Evolutionary conservation across 1,284 basidiomycete genomes (phyloP), one percentile per base, ranked within the genome.

Genomic region (Rhodotorula sp.): DNA sequence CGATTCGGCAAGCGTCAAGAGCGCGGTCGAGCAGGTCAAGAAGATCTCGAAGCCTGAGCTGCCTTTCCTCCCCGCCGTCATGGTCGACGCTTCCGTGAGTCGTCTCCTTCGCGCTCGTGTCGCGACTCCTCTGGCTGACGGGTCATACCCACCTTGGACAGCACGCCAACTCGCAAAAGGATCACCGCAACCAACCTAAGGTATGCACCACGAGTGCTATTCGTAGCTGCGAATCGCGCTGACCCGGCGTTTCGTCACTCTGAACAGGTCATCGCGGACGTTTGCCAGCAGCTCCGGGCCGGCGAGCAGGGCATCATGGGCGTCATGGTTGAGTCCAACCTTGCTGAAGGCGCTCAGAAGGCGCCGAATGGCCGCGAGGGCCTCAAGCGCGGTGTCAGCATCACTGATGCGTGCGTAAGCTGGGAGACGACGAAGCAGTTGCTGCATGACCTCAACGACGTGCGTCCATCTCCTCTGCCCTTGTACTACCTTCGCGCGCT

Each of bases 301-400:
- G 94, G 93, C 60, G 88, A 93, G 77, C 86, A 83, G 70, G 85
- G 87, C 68, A 92, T 98, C 82, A 94, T 91, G 3, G 95, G 96
- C 72, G 92, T 97, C 76, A 97, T 98, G 95, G 88, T 99, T 81
- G 96, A 99, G 84, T 91, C 89, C 54, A 91, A 97, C 82, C 88
- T 98, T 82, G 90, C 91, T 79, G 90, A 87, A 58, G 93, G 93
- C 26, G 85, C 89, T 74, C 93, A 97, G 83, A 91, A 92, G 78
- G 89, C 92, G 26, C 90, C 91, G 1, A 78, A 83, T 79, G 85
- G 82, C 56, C 87, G 86, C 20, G 79, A 83, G 39, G 85, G 82
- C 20, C 87, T 96, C 79, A 92, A 92, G 83, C 65, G 71, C 26
- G 78, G 78, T 2, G 88, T 96, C 61, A 91, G 89, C 68, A 95